These are phyloP conservation scores for Pouteria glomerata DNA, from an alignment of 148 eudicot species.

Conservation along the genomic window DNA sequence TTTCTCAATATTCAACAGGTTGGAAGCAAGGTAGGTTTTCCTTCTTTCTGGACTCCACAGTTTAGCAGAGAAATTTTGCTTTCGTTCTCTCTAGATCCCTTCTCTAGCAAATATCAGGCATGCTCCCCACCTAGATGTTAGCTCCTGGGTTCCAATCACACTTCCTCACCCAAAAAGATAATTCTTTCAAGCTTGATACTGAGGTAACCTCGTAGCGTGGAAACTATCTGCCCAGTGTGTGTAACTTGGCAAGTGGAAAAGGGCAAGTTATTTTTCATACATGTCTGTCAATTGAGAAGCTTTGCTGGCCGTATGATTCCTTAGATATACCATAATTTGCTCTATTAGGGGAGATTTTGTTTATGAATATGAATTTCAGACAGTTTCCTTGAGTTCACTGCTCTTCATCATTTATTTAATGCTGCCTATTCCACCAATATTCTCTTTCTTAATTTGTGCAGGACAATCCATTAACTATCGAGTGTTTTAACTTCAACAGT, in stretches of 20 bases:
- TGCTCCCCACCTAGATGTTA: too few relatives aligned
- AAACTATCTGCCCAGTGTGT: not conserved
- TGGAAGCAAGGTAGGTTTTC: constrained; percentile 72
- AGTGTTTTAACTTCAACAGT: constrained; percentile 87
- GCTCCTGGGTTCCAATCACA: too few relatives aligned
- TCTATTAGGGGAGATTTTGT: not conserved
- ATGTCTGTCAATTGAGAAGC: not conserved
- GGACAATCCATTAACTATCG: constrained; percentile 79
- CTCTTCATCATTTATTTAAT: not conserved
- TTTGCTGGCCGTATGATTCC: not conserved
- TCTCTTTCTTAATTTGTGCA: constrained; percentile 38
- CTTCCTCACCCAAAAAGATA: not conserved
- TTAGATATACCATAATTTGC: not conserved
- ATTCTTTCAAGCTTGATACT: not conserved
- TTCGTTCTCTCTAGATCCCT: not conserved
- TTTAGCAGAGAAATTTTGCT: not conserved
- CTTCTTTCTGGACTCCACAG: not conserved
- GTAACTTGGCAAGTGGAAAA: not conserved
- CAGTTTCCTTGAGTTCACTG: not conserved
- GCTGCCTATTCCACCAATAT: constrained; percentile 3
- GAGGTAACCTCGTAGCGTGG: not conserved
- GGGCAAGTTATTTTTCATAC: not conserved
- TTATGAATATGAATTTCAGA: constrained; percentile 1
- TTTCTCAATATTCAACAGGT: constrained; percentile 63
- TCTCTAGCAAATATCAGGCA: constrained; percentile 1